Evolutionary conservation across 2,329 filamentous ascomycete species (phyloP).

Genomic region (Davidsoniella neocaledoniae): DNA sequence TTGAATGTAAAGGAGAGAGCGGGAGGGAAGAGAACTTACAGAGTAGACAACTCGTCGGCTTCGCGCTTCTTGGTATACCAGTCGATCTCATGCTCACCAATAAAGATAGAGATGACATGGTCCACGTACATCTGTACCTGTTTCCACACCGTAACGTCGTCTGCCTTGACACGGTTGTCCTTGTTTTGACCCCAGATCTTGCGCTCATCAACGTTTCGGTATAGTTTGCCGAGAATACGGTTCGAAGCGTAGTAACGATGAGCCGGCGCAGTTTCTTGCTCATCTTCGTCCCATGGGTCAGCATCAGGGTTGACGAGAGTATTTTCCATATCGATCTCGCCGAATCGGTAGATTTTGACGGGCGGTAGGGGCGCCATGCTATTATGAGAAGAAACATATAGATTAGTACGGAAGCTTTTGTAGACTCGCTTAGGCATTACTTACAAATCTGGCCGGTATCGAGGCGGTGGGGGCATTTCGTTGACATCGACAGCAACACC

Average conservation of each 20-base stretch:
- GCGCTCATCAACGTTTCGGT: constrained; percentile 55
- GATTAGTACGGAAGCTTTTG: neutral
- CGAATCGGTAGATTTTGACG: constrained; percentile 27
- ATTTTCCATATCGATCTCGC: constrained; percentile 23
- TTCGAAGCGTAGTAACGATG: constrained; percentile 47
- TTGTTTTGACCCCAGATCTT: constrained; percentile 42
- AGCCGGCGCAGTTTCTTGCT: constrained; percentile 26
- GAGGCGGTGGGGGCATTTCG: constrained; percentile 24
- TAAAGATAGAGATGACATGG: constrained; percentile 12
- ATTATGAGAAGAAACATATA: neutral
- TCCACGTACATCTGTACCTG: constrained; percentile 20
- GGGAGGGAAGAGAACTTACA: constrained; percentile 22
- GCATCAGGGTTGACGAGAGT: constrained; percentile 17
- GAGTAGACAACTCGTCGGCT: constrained; percentile 27
- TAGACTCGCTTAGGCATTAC: constrained; percentile 15
- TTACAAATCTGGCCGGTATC: constrained; percentile 38
- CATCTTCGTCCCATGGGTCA: constrained; percentile 20
- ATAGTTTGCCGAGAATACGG: constrained; percentile 54
- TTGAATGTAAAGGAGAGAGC: neutral
- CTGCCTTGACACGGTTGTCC: constrained; percentile 17
- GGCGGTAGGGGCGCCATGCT: constrained; percentile 31
- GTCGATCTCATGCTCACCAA: constrained; percentile 16
- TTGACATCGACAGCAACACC: constrained; percentile 40
- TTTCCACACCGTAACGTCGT: constrained; percentile 27
- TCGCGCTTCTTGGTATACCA: constrained; percentile 22